Conservation (phyloP, 768 basidiomycete species). For the Agaricus blazei region DNA sequence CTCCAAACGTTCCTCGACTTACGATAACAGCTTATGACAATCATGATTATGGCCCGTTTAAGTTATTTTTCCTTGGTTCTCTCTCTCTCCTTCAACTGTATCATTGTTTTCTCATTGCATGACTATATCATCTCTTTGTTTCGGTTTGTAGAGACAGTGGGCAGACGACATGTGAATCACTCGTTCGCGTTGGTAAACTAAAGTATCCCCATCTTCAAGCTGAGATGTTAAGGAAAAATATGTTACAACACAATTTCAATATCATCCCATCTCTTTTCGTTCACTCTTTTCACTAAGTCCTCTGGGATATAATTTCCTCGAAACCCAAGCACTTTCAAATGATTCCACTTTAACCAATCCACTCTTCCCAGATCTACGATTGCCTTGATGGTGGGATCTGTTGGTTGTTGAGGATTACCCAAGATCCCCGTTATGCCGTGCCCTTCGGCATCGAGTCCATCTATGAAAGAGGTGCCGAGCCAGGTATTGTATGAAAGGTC, state of each 20-base stretch:
- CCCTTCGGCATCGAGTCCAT: not conserved
- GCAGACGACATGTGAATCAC: not conserved
- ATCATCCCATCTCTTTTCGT: slow-evolving; percentile 63
- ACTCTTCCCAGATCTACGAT: slow-evolving; percentile 40
- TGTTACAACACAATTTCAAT: slow-evolving; percentile 41
- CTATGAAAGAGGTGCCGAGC: slow-evolving; percentile 19
- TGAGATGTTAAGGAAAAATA: not conserved
- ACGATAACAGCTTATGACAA: slow-evolving; percentile 14
- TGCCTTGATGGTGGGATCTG: slow-evolving; percentile 20
- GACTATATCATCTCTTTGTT: not conserved
- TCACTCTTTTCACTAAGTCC: slow-evolving; percentile 40
- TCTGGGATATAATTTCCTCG: slow-evolving; percentile 45
- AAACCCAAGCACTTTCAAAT: slow-evolving; percentile 51
- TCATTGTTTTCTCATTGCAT: not conserved
- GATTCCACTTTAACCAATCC: slow-evolving; percentile 53
- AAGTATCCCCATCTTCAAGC: too few species aligned
- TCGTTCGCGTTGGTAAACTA: too few species aligned
- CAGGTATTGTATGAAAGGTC: slow-evolving; percentile 66
- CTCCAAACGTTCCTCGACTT: slow-evolving; percentile 46
- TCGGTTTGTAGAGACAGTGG: not conserved
- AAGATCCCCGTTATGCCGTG: not conserved
- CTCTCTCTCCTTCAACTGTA: too few species aligned
- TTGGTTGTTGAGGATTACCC: slow-evolving; percentile 4
- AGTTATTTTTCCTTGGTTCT: not conserved
- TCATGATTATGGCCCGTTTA: not conserved